Evolutionary conservation across 2,329 filamentous ascomycete species (phyloP), one percentile per base, ranked within the genome.

Genomic region (Nigrospora sphaerica): DNA sequence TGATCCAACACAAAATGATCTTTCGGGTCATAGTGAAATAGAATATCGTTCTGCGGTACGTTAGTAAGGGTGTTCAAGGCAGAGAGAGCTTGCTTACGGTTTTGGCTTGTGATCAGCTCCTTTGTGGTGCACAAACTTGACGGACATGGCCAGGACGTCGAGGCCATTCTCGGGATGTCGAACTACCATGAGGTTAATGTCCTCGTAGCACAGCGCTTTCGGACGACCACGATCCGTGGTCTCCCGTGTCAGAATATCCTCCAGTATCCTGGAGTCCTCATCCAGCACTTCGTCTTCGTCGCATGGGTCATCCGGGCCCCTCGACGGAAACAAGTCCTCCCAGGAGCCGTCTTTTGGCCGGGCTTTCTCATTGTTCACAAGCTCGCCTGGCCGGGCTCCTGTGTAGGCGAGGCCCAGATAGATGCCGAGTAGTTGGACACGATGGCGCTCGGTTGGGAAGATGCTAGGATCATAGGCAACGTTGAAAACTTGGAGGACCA

Each of bases 291-390:
- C 37, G 23, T 52, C 45, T 19, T 51, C 44, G n/a, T 51, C 39
- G 37, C 17, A 14, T 28, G 33, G 34, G 39, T 35, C 16, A 32
- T 43, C 33, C 46, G 4, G 38, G 50, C 32, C 50, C 37, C 56
- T 58, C 9, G 37, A 32, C 16, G 47, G 39, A 41, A 60, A 63
- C 19, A 63, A 51, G 43, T 58, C 49, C 23, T 62, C 39, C 16
- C 46, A 46, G 18, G 39, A 57, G 23, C 55, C 39, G 45, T 64
- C 52, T 31, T 61, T 60, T 4, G 49, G 54, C 28, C n/a, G n/a
- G n/a, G n/a, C n/a, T n/a, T n/a, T n/a, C n/a, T n/a, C n/a, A n/a
- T n/a, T n/a, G n/a, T n/a, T n/a, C n/a, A n/a, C n/a, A n/a, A n/a
- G n/a, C n/a, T n/a, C n/a, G n/a, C n/a, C n/a, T n/a, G n/a, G n/a